Evolutionary conservation across 1,284 basidiomycete genomes (phyloP).

Genomic region (Moesziomyces antarcticus): DNA sequence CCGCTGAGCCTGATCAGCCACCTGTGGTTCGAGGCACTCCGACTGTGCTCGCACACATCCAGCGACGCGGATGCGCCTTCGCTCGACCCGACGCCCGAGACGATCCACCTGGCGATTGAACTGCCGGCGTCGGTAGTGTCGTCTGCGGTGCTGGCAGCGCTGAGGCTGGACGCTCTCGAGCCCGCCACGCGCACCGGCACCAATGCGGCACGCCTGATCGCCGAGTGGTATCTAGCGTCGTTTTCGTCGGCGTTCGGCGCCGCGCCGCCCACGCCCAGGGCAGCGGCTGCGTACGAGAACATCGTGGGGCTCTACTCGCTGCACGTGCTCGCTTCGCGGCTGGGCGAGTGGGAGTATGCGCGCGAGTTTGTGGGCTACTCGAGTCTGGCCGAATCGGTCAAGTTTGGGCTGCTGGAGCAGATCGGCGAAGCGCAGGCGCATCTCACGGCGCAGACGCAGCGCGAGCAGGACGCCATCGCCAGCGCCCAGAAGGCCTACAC

Average conservation of each 20-base stretch:
- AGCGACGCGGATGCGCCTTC: slow-evolving; percentile 26
- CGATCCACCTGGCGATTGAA: slow-evolving; percentile 35
- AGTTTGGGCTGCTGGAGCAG: slow-evolving; percentile 42
- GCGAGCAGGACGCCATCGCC: slow-evolving; percentile 36
- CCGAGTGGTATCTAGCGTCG: slow-evolving; percentile 57
- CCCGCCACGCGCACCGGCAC: slow-evolving; percentile 26
- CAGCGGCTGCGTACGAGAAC: slow-evolving; percentile 46
- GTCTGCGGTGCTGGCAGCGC: slow-evolving; percentile 49
- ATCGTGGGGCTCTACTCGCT: slow-evolving; percentile 54
- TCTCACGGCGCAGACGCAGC: slow-evolving; percentile 18
- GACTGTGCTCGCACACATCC: slow-evolving; percentile 31
- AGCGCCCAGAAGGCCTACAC: slow-evolving; percentile 40
- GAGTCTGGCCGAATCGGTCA: slow-evolving; percentile 39
- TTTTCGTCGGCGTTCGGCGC: slow-evolving; percentile 34
- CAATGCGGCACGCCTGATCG: slow-evolving; percentile 43
- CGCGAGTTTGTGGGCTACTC: slow-evolving; percentile 54
- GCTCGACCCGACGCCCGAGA: slow-evolving; percentile 45
- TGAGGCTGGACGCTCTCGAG: slow-evolving; percentile 42
- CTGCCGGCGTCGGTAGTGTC: slow-evolving; percentile 50
- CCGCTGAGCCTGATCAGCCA: slow-evolving; percentile 44
- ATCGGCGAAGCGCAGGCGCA: slow-evolving; percentile 39
- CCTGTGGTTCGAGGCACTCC: slow-evolving; percentile 53
- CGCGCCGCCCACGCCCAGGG: slow-evolving; percentile 23
- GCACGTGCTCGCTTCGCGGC: slow-evolving; percentile 48
- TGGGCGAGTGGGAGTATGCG: slow-evolving; percentile 60